Percentiles rank a stretch among this genome's conserved stretches.
Evolutionary conservation across 1,139 yeast genomes (phyloP).

Genomic region (Yamadazyma siamensis): DNA sequence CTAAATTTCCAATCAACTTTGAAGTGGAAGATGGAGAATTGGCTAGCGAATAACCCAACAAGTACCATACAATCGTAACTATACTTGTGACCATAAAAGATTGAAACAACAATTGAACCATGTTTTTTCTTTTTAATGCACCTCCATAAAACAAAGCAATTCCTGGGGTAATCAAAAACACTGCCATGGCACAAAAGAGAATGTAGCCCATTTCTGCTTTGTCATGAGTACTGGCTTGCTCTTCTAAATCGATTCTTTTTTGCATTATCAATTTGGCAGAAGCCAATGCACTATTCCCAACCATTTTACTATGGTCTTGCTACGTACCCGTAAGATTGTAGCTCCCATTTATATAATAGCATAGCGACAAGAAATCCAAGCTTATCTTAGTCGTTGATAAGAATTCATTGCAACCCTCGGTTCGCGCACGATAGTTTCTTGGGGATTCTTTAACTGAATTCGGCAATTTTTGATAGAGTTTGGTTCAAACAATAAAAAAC

Average conservation of each 20-base stretch:
- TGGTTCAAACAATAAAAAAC: no score
- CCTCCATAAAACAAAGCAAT: conserved; percentile 89
- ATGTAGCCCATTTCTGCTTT: conserved; percentile 85
- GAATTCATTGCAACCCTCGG: no score
- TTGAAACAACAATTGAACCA: conserved; percentile 86
- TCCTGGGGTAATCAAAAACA: conserved; percentile 91
- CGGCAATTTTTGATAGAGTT: no score
- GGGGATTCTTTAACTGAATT: no score
- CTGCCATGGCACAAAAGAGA: conserved; percentile 67
- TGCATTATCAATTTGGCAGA: conserved; percentile 6
- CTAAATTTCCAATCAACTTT: conserved; percentile 71
- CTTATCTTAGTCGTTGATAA: no score
- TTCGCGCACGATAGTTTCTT: no score
- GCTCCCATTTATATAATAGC: no score
- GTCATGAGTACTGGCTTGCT: conserved; percentile 37
- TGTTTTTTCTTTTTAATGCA: conserved; percentile 85
- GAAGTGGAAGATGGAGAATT: conserved; percentile 73
- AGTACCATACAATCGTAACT: conserved; percentile 88
- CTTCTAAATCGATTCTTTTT: conserved; percentile 7
- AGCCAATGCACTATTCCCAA: conserved; percentile 5
- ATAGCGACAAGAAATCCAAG: no score
- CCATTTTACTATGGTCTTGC: conserved; percentile 3
- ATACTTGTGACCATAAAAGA: conserved; percentile 80
- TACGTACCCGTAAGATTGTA: no score
- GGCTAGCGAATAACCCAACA: conserved; percentile 91